Conservation (phyloP, 257 asterid species). For the Forsythia suspensa region DNA sequence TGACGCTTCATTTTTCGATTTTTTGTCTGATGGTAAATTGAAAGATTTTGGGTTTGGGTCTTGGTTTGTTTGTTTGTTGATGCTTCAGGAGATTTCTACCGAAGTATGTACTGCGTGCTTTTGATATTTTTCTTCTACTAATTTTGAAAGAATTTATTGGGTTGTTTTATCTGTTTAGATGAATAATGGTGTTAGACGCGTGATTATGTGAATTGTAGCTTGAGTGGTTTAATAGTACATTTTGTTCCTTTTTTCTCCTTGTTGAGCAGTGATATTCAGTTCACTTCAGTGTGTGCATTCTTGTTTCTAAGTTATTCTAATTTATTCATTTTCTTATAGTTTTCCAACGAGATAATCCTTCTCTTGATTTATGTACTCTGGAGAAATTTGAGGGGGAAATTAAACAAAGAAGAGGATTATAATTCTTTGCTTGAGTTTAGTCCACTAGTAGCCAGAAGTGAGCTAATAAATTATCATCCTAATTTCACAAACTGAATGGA, state of each 20-base stretch:
- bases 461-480: neutral
- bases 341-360: neutral
- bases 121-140: neutral
- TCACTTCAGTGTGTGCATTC: neutral
- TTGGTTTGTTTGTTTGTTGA: neutral
- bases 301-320: neutral
- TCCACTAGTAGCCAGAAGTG: neutral
- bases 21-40: too few relatives aligned
- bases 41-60: too few relatives aligned
- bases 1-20: too few relatives aligned
- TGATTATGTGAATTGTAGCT: neutral
- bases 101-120: neutral
- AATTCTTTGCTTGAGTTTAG: neutral
- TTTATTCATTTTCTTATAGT: neutral
- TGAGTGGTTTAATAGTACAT: neutral
- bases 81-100: neutral
- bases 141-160: neutral
- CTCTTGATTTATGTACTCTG: slow-evolving; percentile 17
- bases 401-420: neutral
- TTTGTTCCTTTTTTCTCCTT: neutral
- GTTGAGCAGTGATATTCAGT: neutral
- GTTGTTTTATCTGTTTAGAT: neutral
- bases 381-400: slow-evolving; percentile 10
- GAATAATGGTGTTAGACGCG: neutral
- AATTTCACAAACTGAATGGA: neutral